Evolutionary conservation across 2,329 filamentous ascomycete species (phyloP).

Genomic region (Diaporthe ampelina): DNA sequence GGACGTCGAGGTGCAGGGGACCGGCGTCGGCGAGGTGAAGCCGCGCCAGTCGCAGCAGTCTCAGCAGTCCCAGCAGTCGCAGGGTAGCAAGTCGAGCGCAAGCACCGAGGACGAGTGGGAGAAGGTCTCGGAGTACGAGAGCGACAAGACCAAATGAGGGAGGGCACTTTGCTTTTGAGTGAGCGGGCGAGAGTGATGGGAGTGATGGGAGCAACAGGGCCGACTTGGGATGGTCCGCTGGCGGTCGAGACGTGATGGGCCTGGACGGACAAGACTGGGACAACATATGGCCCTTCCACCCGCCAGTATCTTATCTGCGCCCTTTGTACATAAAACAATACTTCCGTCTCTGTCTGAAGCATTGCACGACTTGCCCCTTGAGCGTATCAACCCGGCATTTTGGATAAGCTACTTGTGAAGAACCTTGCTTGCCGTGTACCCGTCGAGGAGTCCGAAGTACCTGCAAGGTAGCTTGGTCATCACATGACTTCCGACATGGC

Average conservation of each 20-base stretch:
- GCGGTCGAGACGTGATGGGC: neutral
- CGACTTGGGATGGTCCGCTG: neutral
- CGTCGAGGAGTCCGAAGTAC: neutral
- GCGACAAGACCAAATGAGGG: slow-evolving; percentile 67
- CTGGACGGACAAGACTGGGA: neutral
- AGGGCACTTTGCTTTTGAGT: neutral
- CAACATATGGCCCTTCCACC: slow-evolving; percentile 1
- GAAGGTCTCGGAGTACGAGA: slow-evolving; percentile 84
- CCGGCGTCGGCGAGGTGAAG: slow-evolving; percentile 61
- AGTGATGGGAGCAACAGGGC: neutral
- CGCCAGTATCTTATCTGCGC: slow-evolving; percentile 6
- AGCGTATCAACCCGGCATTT: neutral
- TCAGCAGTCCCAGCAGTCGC: slow-evolving; percentile 48
- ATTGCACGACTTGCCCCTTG: slow-evolving; percentile 11
- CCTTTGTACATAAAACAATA: slow-evolving; percentile 30
- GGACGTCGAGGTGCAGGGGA: slow-evolving; percentile 60
- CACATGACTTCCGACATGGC: slow-evolving; percentile 36
- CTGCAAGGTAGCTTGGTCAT: slow-evolving; percentile 6
- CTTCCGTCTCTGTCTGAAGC: neutral
- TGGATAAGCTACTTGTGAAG: neutral
- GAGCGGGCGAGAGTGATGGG: neutral
- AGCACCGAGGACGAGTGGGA: slow-evolving; percentile 99
- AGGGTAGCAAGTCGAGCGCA: slow-evolving; percentile 67
- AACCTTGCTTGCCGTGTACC: neutral
- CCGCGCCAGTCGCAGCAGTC: slow-evolving; percentile 47